Base-by-base conservation (phyloP, 2,329 filamentous ascomycete species). In the Beauveria rudraprayagi region DNA sequence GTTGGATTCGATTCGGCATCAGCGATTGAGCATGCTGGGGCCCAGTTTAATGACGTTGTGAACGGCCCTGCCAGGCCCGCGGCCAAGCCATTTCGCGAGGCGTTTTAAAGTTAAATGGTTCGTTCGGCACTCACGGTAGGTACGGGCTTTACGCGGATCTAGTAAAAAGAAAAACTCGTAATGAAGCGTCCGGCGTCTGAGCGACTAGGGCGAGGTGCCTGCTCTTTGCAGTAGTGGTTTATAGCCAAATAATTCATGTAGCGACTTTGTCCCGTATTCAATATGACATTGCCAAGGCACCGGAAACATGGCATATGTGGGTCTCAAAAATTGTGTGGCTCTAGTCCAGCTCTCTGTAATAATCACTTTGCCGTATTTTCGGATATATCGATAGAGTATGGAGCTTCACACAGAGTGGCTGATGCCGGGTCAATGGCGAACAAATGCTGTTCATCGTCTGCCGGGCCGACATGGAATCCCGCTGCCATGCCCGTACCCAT, bases 401-500 rank as follows among this genome's bases (percentile, higher is more conserved):
- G 22, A 34, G 28, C 19, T 19, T 43, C 50, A 43, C 66, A 68
- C 8, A 67, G 56, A 16, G 28, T 14, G 16, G 63, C 56, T 10
- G 66, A 65, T 44, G 62, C 56, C 17, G 54, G 46, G 17, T 66
- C 61, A 16, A 67, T 37, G 7, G 62, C 63, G 6, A 51, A 48
- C 11, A 64, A 24, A 53, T 68, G 65, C 40, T 64, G 47, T 44
- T 64, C 60, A 24, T 68, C 66, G 6, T 56, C 63, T 10, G 60
- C 46, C 14, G 56, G 60, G 34, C 67, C 68, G 3, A 70, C 63
- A 44, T 70, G 68, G 19, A 70, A 60, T n/a, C 64, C 67, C 10
- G 65, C 64, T 1, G 62, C 67, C 68, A 70, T 70, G 9, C 68
- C 67, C 11, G 67, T 67, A 11, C 64, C 64, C 61, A 67, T 63